Conservation (phyloP, 306 rosid species). For the Casuarina cunninghamiana region DNA sequence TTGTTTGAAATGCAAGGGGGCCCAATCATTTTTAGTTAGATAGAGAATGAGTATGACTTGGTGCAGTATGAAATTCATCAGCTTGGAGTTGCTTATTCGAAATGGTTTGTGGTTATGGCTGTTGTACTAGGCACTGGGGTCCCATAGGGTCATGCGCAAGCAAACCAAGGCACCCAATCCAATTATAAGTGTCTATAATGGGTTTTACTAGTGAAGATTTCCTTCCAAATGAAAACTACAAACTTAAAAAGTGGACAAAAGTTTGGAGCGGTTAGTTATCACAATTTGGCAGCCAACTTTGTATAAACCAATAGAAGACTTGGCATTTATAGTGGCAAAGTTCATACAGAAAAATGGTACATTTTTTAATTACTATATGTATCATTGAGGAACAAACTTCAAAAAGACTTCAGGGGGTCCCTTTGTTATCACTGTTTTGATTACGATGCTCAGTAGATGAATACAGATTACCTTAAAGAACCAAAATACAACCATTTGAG, state of each 20-base stretch:
- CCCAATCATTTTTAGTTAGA: conserved; percentile 92
- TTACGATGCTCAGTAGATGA: conserved; percentile 87
- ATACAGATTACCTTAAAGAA: conserved; percentile 63
- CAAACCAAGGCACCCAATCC: conserved; percentile 97
- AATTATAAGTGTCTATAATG: conserved; percentile 84
- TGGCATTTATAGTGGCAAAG: conserved; percentile 77
- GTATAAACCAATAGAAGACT: conserved; percentile 73
- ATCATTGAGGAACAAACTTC: conserved; percentile 96
- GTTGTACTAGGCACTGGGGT: conserved; percentile 77
- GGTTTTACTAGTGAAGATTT: conserved; percentile 78
- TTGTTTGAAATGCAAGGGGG: conserved; percentile 93
- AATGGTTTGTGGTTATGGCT: conserved; percentile 94
- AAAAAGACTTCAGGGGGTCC: conserved; percentile 88
- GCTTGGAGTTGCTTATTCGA: conserved; percentile 71
- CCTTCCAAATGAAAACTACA: conserved; percentile 61
- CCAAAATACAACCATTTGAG: conserved; percentile 92
- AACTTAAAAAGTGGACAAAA: conserved; percentile 96
- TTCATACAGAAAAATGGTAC: conserved; percentile 88
- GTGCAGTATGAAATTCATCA: conserved; percentile 82
- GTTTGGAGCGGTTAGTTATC: conserved; percentile 91
- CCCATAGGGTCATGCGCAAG: conserved; percentile 99
- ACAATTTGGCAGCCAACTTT: conserved; percentile 82
- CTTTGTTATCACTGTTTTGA: conserved; percentile 87
- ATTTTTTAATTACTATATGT: conserved; percentile 85
- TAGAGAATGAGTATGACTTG: conserved; percentile 90